Evolutionary conservation across 495 filamentous ascomycete species (phyloP).

Genomic region (Penicillium subrubescens): DNA sequence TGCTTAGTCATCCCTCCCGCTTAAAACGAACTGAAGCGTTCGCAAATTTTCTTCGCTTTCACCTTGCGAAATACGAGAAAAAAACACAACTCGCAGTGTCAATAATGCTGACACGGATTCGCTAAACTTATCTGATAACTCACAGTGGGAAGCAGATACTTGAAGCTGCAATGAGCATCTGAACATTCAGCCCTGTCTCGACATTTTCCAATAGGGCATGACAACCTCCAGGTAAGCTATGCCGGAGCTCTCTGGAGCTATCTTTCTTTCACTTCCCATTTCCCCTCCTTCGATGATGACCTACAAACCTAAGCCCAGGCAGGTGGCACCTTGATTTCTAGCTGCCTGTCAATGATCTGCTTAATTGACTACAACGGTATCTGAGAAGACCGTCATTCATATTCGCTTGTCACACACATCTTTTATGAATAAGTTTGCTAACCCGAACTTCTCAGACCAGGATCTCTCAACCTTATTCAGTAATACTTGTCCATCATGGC

Average conservation of each 20-base stretch:
- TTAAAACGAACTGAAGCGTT: constrained; percentile 28
- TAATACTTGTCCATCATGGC: constrained; percentile 24
- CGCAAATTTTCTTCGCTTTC: constrained; percentile 29
- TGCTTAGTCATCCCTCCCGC: constrained; percentile 38
- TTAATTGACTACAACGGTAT: constrained; percentile 98
- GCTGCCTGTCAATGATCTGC: constrained; percentile 71
- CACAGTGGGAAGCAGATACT: neutral
- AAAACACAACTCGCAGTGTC: constrained; percentile 11
- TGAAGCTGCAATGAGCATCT: constrained; percentile 3
- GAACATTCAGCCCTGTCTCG: constrained; percentile 1
- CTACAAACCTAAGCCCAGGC: constrained; percentile 49
- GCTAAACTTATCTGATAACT: constrained; percentile 6
- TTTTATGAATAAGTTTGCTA: constrained; percentile 25
- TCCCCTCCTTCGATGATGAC: constrained; percentile 46
- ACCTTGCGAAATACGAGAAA: constrained; percentile 13
- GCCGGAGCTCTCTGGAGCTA: constrained; percentile 14
- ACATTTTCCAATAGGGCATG: constrained; percentile 4
- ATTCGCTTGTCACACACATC: constrained; percentile 12
- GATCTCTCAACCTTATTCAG: constrained; percentile 12
- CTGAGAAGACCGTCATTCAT: constrained; percentile 62
- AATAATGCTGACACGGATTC: constrained; percentile 18
- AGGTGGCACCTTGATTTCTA: constrained; percentile 70
- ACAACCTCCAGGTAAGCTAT: constrained; percentile 22
- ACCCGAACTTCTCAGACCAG: constrained; percentile 19
- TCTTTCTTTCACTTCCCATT: constrained; percentile 5